Conservation (phyloP, 2,329 filamentous ascomycete genomes). For the Tolypocladium sp. region DNA sequence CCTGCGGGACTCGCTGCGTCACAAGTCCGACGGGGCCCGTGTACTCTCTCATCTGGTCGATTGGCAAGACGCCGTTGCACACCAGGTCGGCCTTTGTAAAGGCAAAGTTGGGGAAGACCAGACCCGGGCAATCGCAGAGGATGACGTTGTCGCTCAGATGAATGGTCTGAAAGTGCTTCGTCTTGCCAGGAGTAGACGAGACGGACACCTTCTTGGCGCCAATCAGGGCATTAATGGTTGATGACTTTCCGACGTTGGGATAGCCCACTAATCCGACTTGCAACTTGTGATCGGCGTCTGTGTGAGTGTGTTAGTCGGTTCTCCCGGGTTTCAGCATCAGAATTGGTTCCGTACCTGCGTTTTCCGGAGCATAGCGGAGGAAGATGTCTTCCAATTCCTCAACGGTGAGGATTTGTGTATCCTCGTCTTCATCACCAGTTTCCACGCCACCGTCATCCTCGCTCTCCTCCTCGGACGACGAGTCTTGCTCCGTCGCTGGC, state of each 20-base stretch:
- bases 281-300: constrained; percentile 54
- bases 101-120: constrained; percentile 97
- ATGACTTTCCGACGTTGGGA: constrained; percentile 98
- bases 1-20: constrained; percentile 73
- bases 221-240: constrained; percentile 97
- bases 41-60: constrained; percentile 91
- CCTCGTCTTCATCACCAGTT: constrained; percentile 28
- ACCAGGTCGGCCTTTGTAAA: constrained; percentile 94
- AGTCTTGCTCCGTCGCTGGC: constrained; percentile 9
- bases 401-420: constrained; percentile 78
- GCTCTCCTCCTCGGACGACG: constrained; percentile 13
- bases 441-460: constrained; percentile 25
- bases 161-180: constrained; percentile 98
- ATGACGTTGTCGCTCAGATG: constrained; percentile 84
- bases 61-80: constrained; percentile 88
- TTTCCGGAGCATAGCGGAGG: constrained; percentile 55
- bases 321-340: background rate
- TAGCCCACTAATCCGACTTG: constrained; percentile 94
- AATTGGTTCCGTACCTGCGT: constrained; percentile 32
- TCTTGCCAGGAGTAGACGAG: constrained; percentile 94
- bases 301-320: constrained; percentile 10
- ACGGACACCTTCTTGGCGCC: constrained; percentile 98
- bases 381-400: constrained; percentile 90
- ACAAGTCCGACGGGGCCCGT: constrained; percentile 80
- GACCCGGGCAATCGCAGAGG: constrained; percentile 94